A percentile compares a stretch with the other conserved stretches of the same genome.
Evolutionary conservation across 257 asterid species (phyloP).

Genomic region (Nicotiana paniculata): DNA sequence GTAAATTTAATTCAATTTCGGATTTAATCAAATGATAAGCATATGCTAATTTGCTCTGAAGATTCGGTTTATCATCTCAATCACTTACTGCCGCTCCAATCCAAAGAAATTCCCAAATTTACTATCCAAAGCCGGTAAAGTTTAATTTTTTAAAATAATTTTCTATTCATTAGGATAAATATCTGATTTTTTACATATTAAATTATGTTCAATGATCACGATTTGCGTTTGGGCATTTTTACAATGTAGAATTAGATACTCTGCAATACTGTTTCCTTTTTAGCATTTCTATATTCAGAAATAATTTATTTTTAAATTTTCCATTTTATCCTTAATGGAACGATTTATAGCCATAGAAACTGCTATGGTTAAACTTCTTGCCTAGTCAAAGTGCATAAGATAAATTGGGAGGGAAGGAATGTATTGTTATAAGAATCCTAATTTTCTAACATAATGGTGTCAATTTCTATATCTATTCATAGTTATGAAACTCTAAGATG

Average conservation of each 20-base stretch:
- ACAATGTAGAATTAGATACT: no score
- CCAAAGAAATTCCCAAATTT: slow-evolving; percentile 18
- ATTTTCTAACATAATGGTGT: no score
- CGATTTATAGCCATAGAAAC: no score
- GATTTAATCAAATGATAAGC: slow-evolving; percentile 17
- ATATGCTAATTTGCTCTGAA: slow-evolving; percentile 26
- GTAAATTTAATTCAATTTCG: neutral
- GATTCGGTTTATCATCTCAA: slow-evolving; percentile 24
- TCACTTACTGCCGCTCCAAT: neutral
- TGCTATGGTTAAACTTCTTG: no score
- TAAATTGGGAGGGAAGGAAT: no score
- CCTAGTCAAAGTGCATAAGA: no score
- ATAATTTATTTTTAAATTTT: no score
- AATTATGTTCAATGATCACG: neutral
- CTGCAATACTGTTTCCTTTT: neutral
- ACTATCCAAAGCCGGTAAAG: slow-evolving; percentile 36
- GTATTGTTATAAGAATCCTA: no score
- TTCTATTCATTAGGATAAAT: no score
- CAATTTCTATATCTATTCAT: no score
- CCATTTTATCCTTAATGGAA: no score
- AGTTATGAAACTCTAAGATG: neutral
- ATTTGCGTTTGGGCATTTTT: neutral
- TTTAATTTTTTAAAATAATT: neutral
- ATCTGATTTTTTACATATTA: neutral
- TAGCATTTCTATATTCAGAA: no score